phyloP scores from a whole-genome alignment of 1,139 yeast species.

The Taiozyma sp. region DNA sequence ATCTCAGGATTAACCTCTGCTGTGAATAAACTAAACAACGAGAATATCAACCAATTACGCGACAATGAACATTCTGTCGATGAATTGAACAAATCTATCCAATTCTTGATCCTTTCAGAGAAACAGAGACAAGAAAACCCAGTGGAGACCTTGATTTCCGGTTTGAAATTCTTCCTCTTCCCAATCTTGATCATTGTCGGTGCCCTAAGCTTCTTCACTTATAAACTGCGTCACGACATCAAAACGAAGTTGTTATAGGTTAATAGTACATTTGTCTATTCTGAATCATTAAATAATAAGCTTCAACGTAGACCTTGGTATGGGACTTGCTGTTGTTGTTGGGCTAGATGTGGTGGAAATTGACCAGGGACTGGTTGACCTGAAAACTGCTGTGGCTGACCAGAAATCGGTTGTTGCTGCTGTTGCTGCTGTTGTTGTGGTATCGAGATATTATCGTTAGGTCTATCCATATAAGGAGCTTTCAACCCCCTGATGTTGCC shows the following conservation, averaged over 20 bases:
- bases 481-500: constrained; percentile 36
- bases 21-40: constrained; percentile 18
- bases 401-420: background rate
- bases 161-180: constrained; percentile 30
- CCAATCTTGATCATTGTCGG: constrained; percentile 30
- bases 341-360: background rate
- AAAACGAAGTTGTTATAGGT: constrained; percentile 31
- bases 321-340: background rate
- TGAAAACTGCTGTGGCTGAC: background rate
- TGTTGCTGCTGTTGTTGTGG: background rate
- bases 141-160: constrained; percentile 29
- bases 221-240: constrained; percentile 35
- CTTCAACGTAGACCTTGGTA: background rate
- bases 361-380: background rate
- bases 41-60: constrained; percentile 27
- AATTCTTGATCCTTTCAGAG: constrained; percentile 25
- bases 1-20: constrained; percentile 10
- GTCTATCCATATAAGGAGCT: constrained; percentile 34
- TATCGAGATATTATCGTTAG: background rate
- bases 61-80: constrained; percentile 22
- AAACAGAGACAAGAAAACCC: constrained; percentile 29
- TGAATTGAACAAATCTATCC: constrained; percentile 23
- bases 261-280: background rate
- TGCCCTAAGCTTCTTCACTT: constrained; percentile 33
- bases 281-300: background rate